Base-by-base conservation (phyloP, 345 rosid genomes). In the Euphorbia tirucalli region DNA sequence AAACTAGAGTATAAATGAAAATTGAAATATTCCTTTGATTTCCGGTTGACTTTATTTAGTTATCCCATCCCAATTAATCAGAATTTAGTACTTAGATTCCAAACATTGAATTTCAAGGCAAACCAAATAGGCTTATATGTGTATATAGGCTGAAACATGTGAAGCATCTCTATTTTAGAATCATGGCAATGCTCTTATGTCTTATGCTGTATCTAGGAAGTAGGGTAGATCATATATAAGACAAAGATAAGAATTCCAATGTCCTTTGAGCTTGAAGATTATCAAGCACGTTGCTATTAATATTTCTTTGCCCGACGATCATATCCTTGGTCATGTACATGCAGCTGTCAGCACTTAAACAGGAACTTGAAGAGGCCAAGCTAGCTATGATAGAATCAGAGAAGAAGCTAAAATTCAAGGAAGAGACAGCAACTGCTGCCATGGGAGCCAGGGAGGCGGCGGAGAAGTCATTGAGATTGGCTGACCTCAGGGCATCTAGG, bases 361-460 rank as follows among this genome's bases (percentile, higher is more conserved):
- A 80, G 80, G 98, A 96, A 79, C 93, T 93, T 65, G 92, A 93
- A 86, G 99, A 93, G 68, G 89, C 89, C n/a, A 87, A 83, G 64
- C 93, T 84, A 72, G 85, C 86, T 54, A 65, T 91, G 78, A 61
- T 66, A 75, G 99, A 96, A 68, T 89, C 85, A 14, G 97, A 86
- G 81, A 96, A 89, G 85, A 93, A 93, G 89, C 80, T 96, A 61
- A 96, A 84, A 83, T 91, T 87, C 80, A 93, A 93, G 80, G 98
- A 96, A 84, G 97, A 96, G 83, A 96, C 95, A 0, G 98, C 98
- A 1, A 82, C 85, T 7, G 98, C 99, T 6, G 97, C 99, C 57
- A 96, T 96, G 96, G 92, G 93, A 16, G 99, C 98, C 28, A 93
- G 99, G 77, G 99, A 93, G 70, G 99, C 99, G 43, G 99, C 99